Conservation (phyloP, 495 filamentous ascomycete species). For the Penicillium salamii region DNA sequence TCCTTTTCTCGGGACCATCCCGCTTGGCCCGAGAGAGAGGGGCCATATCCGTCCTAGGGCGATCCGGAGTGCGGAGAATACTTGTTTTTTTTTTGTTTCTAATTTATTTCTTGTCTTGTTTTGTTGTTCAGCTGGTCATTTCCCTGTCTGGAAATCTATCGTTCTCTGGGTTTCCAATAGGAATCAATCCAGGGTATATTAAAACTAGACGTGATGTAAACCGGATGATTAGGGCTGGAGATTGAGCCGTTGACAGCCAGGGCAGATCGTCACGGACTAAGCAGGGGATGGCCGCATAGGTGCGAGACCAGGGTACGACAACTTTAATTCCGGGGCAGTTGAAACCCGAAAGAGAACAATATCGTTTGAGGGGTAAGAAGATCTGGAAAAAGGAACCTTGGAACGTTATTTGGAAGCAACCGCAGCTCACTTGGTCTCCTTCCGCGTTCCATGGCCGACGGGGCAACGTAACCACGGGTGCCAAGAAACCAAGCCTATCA, state of each 20-base stretch:
- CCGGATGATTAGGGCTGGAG: not conserved
- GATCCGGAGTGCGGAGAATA: constrained; percentile 17
- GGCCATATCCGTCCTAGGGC: constrained; percentile 3
- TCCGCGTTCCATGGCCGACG: not conserved
- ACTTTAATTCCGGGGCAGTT: constrained; percentile 22
- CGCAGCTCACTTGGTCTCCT: no score
- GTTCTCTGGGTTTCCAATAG: not conserved
- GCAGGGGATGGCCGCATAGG: constrained; percentile 23
- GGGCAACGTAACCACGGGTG: constrained; percentile 4
- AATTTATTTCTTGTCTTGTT: not conserved
- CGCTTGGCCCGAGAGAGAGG: constrained; percentile 1
- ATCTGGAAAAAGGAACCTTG: not conserved
- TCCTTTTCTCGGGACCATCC: constrained; percentile 7
- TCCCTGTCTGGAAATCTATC: no score
- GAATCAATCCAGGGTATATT: not conserved
- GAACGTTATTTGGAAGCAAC: not conserved
- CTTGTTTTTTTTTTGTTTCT: not conserved
- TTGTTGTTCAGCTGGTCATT: not conserved
- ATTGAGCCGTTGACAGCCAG: constrained; percentile 20
- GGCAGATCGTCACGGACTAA: constrained; percentile 20
- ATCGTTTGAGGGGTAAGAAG: not conserved
- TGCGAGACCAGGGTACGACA: constrained; percentile 22
- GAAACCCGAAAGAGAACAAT: not conserved
- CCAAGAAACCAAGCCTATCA: constrained; percentile 22
- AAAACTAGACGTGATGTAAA: no score